These are phyloP conservation scores for Geosmithia flava DNA, from an alignment of 2,329 filamentous ascomycete genomes.

Conservation along the genomic window DNA sequence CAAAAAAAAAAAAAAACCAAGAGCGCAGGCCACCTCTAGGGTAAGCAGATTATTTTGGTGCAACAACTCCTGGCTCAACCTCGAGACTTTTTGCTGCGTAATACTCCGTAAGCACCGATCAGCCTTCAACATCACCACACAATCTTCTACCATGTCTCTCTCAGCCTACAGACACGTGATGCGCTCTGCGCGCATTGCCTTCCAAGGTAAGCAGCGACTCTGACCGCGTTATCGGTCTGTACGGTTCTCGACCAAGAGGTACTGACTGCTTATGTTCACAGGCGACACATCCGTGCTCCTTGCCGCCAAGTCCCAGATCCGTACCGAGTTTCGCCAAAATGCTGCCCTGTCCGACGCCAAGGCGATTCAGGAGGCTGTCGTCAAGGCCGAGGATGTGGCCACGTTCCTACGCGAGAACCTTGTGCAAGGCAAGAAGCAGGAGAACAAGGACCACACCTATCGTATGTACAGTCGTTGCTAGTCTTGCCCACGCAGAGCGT, in stretches of 20 bases:
- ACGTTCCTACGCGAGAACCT: conserved; percentile 71
- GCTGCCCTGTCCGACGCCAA: conserved; percentile 42
- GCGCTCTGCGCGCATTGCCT: conserved; percentile 71
- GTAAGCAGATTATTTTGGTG: background rate
- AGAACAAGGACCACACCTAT: conserved; percentile 33
- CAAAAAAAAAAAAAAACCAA: background rate
- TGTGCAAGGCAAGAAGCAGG: conserved; percentile 62
- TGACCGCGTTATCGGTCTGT: background rate
- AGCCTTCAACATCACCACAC: background rate
- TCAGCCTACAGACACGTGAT: conserved; percentile 71
- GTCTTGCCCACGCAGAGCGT: background rate
- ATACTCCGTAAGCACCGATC: background rate
- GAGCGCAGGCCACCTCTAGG: background rate
- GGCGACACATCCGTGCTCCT: conserved; percentile 58
- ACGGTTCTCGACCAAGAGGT: background rate
- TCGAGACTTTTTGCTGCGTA: background rate
- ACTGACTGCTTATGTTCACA: conserved; percentile 19
- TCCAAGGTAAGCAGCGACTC: conserved; percentile 48
- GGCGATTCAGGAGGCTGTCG: conserved; percentile 50
- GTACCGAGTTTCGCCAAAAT: conserved; percentile 60
- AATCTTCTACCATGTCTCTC: conserved; percentile 41
- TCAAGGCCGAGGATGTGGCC: conserved; percentile 74
- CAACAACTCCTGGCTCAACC: background rate
- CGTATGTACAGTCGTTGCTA: conserved; percentile 25
- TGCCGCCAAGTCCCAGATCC: conserved; percentile 62